phyloP scores from a whole-genome alignment of 495 filamentous ascomycete species.

The Gamarada debralockiae region DNA sequence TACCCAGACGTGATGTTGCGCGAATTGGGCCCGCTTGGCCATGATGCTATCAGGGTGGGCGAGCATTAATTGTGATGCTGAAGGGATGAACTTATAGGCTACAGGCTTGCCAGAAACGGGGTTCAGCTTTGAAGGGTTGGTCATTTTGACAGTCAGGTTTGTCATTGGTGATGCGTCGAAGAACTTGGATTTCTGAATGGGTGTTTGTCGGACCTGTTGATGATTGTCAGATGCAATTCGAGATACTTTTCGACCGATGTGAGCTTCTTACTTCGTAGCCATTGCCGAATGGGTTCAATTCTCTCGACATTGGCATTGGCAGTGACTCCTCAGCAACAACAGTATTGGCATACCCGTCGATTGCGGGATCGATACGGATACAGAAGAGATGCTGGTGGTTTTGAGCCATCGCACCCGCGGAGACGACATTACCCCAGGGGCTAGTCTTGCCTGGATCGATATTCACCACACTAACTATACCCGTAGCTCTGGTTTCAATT shows the following conservation, averaged over 20 bases:
- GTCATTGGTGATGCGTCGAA: conserved; percentile 56
- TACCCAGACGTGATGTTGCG: conserved; percentile 75
- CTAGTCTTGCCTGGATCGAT: conserved; percentile 64
- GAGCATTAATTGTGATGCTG: conserved; percentile 74
- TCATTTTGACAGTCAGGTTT: conserved; percentile 76
- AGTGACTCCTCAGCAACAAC: conserved; percentile 67
- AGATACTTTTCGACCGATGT: too few species aligned
- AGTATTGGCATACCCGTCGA: conserved; percentile 71
- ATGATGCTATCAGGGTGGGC: conserved; percentile 65
- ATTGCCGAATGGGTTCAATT: conserved; percentile 73
- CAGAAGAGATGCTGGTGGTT: conserved; percentile 90
- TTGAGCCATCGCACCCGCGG: conserved; percentile 77
- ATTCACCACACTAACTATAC: conserved; percentile 77
- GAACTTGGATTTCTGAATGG: conserved; percentile 55
- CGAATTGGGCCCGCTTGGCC: conserved; percentile 74
- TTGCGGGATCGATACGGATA: conserved; percentile 77
- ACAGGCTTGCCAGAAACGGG: conserved; percentile 71
- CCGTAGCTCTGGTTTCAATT: conserved; percentile 79
- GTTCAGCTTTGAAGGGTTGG: conserved; percentile 62
- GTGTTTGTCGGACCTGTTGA: conserved; percentile 45
- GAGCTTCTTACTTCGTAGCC: conserved; percentile 54
- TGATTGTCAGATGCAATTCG: too few species aligned
- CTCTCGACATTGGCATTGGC: conserved; percentile 61
- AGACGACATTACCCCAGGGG: conserved; percentile 79
- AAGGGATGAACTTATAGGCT: conserved; percentile 72